phyloP scores from a whole-genome alignment of 371 early-diverging fungal species.

The Sporodiniella umbellata region DNA sequence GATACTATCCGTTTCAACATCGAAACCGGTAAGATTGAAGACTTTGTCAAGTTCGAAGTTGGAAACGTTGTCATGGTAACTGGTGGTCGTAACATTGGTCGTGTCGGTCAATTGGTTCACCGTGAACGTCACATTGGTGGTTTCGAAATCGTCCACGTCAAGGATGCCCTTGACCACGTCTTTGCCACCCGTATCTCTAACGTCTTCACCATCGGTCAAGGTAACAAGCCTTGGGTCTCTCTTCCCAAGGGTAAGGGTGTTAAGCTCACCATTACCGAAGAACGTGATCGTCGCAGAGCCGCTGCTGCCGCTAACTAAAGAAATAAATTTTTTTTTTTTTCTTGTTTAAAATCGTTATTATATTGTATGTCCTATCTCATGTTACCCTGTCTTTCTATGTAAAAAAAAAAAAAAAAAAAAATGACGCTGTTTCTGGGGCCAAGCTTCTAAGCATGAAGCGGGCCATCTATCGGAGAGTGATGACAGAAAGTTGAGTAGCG shows the following conservation, averaged over 20 bases:
- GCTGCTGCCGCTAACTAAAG: conserved; percentile 35
- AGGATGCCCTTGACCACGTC: conserved; percentile 84
- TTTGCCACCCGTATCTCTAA: conserved; percentile 92
- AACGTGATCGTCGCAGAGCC: conserved; percentile 89
- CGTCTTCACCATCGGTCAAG: conserved; percentile 91
- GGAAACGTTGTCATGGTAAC: conserved; percentile 97
- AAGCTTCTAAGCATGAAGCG: too few relatives aligned
- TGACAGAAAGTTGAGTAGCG: too few relatives aligned
- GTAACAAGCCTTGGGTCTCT: conserved; percentile 80
- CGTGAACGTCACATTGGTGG: conserved; percentile 98
- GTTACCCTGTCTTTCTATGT: too few relatives aligned
- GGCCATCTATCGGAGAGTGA: too few relatives aligned
- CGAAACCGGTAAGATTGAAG: conserved; percentile 91
- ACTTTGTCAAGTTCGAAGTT: conserved; percentile 93
- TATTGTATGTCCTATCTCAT: conserved; percentile 41
- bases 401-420: conserved; percentile 6
- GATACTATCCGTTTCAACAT: conserved; percentile 98
- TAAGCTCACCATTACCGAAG: conserved; percentile 66
- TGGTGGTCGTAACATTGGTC: conserved; percentile 99
- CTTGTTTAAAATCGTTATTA: conserved; percentile 7
- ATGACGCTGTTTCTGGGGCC: too few relatives aligned
- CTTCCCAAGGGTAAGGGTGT: conserved; percentile 50
- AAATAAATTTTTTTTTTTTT: not conserved
- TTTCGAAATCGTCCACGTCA: conserved; percentile 94
- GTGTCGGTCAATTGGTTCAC: conserved; percentile 97